Evolutionary conservation across 148 eudicot species (phyloP).

Genomic region (Dysphania ambrosioides): DNA sequence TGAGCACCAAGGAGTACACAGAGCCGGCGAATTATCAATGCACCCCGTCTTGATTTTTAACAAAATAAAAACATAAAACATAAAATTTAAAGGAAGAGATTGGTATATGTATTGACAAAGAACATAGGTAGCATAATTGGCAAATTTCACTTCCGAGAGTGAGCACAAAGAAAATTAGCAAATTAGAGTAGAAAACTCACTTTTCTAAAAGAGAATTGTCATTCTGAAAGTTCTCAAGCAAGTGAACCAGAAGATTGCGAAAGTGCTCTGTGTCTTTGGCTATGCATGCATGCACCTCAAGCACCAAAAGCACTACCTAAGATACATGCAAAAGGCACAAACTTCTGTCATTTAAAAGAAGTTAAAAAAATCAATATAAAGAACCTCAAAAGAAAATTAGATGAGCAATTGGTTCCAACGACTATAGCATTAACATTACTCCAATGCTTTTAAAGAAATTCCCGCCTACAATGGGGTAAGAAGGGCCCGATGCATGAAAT

Average conservation of each 20-base stretch:
- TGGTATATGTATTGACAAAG: background rate
- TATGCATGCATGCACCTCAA: constrained; percentile 96
- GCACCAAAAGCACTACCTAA: constrained; percentile 93
- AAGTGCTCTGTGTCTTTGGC: constrained; percentile 78
- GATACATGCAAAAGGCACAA: constrained; percentile 17
- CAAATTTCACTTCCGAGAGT: background rate
- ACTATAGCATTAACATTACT: background rate
- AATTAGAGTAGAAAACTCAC: constrained; percentile 39
- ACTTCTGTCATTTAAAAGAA: constrained; percentile 11
- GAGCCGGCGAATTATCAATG: constrained; percentile 83
- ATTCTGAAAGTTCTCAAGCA: constrained; percentile 61
- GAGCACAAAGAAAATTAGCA: background rate
- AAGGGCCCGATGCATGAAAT: background rate
- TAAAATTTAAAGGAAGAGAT: background rate
- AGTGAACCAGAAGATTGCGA: constrained; percentile 72
- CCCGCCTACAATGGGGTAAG: background rate
- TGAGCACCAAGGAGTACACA: constrained; percentile 90
- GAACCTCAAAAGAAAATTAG: background rate
- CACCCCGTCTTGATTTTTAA: constrained; percentile 91
- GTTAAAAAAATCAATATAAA: background rate
- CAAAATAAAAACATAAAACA: constrained; percentile 6
- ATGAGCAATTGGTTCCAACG: background rate
- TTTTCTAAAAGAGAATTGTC: constrained; percentile 81
- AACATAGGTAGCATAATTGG: background rate
- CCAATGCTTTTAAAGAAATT: background rate